Base-by-base conservation (phyloP, 495 filamentous ascomycete genomes). In the Xylaria telfairii region DNA sequence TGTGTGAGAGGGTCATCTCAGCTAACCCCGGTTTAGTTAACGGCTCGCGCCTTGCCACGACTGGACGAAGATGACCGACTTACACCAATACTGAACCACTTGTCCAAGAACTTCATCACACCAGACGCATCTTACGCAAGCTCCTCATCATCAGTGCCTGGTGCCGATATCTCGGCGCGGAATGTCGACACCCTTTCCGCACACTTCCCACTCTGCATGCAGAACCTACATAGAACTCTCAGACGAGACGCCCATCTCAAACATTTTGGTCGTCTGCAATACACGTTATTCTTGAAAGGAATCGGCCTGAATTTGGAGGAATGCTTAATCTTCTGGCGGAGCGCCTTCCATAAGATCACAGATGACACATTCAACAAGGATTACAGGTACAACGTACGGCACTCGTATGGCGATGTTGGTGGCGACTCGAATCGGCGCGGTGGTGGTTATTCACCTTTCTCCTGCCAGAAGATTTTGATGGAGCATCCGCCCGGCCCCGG, bases 21-120 rank as follows among this genome's bases (percentile, higher is more conserved):
- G 37, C 69, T 79, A 21, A 80, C 47, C n/a, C 3, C 6, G 19
- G n/a, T 24, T 28, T 57, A 95, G 91, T 85, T 95, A 37, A 97
- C 96, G 7, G 91, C 93, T 34, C 91, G 95, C 53, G 94, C 94
- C 5, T 87, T 98, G 8, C 96, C 96, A 0, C 90, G 94, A 1
- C 87, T 99, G 21, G 96, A 99, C 76, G 96, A 99, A 83, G 96
- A 99, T 77, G 94, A 98, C 80, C 92, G 96, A 42, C 88, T 99
- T 21, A 92, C 92, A 1, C 96, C 96, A 0, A 98, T 99, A 77
- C 87, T 99, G 39, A 87, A 93, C 67, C 96, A 99, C 77, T 88
- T 98, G 24, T 93, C 92, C 46, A 92, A 94, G 77, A 95, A 94
- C 80, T 98, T 98, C 78, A 90, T 93, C 70, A 92, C 94, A 8